Conservation (phyloP, 257 asterid species). For the Datura wrightii region DNA sequence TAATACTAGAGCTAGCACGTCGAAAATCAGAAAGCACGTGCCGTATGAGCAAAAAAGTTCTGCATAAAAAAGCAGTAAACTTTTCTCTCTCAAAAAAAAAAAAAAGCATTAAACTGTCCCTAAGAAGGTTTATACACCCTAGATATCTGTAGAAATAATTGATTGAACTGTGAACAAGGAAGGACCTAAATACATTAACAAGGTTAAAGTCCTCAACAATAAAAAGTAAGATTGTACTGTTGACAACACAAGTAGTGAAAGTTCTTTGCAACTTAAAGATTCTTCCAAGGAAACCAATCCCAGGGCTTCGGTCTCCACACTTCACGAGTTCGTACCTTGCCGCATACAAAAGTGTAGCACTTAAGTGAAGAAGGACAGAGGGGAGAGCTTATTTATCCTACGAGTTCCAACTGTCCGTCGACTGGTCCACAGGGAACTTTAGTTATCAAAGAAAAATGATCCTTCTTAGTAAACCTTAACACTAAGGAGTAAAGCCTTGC, state of each 20-base stretch:
- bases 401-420: not conserved
- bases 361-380: slow-evolving; percentile 9
- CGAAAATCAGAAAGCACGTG: not conserved
- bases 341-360: not conserved
- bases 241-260: slow-evolving; percentile 18
- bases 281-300: not conserved
- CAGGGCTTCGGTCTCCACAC: not conserved
- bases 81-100: not conserved
- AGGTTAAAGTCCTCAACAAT: not conserved
- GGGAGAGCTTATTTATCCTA: not conserved
- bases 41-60: not conserved
- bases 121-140: not conserved
- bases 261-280: slow-evolving; percentile 18
- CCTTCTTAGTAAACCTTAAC: not conserved
- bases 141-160: not conserved
- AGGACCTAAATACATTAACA: not conserved
- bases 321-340: not conserved
- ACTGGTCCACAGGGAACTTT: slow-evolving; percentile 1
- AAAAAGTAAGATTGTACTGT: not conserved
- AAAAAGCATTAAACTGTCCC: not conserved
- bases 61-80: not conserved
- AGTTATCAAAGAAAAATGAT: not conserved
- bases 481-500: slow-evolving; percentile 1
- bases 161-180: not conserved
- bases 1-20: not conserved